Percentiles rank a stretch among this genome's conserved stretches.
Evolutionary conservation across 768 basidiomycete species (phyloP).

Genomic region (Mycena capillaripes): DNA sequence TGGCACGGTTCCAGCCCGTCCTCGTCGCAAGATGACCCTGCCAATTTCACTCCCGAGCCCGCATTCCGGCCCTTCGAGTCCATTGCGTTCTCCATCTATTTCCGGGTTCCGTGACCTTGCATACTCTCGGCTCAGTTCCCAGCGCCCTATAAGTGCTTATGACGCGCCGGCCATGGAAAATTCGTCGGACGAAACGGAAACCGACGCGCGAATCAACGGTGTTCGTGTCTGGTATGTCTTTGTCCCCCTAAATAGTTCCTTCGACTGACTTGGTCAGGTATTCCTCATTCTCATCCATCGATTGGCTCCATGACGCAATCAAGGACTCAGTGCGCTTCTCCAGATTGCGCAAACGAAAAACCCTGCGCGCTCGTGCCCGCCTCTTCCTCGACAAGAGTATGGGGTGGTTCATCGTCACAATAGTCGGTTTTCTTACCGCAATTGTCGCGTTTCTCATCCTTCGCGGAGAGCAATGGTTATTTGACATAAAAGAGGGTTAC

Average conservation of each 20-base stretch:
- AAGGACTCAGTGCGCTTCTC: slow-evolving; percentile 91
- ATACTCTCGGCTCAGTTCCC: slow-evolving; percentile 57
- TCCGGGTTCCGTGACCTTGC: slow-evolving; percentile 57
- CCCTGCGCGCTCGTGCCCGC: slow-evolving; percentile 74
- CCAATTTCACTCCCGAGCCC: slow-evolving; percentile 51
- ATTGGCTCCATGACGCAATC: slow-evolving; percentile 97
- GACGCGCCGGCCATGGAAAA: slow-evolving; percentile 65
- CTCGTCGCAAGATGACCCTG: slow-evolving; percentile 44
- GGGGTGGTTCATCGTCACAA: slow-evolving; percentile 91
- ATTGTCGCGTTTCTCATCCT: slow-evolving; percentile 90
- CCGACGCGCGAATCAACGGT: slow-evolving; percentile 83
- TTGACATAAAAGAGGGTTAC: slow-evolving; percentile 94
- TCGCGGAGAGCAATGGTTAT: slow-evolving; percentile 88
- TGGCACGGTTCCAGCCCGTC: slow-evolving; percentile 64
- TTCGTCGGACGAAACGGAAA: slow-evolving; percentile 55
- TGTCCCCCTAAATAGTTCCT: background rate
- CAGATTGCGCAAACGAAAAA: slow-evolving; percentile 77
- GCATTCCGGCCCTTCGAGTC: slow-evolving; percentile 54
- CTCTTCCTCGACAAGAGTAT: slow-evolving; percentile 81
- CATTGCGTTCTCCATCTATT: slow-evolving; percentile 50
- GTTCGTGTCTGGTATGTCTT: slow-evolving; percentile 78
- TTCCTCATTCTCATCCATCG: slow-evolving; percentile 90
- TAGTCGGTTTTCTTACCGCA: slow-evolving; percentile 90
- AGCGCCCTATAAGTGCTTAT: slow-evolving; percentile 82
- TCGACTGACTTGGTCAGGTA: slow-evolving; percentile 53